Evolutionary conservation across 306 rosid species (phyloP).

Genomic region (Dryas alaskensis): DNA sequence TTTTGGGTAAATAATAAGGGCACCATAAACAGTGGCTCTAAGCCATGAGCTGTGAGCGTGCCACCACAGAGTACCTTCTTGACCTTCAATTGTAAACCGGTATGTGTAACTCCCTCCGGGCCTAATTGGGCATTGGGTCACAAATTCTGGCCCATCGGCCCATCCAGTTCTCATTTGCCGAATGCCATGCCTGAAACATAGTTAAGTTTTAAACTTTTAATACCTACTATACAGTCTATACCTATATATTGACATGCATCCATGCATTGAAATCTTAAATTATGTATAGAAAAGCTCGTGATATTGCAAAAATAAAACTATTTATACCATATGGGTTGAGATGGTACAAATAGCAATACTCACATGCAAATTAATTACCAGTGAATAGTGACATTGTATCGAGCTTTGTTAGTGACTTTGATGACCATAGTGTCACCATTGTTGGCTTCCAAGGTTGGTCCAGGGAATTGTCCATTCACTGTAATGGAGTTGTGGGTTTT

Average conservation of each 20-base stretch:
- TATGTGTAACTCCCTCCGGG: slow-evolving; percentile 85
- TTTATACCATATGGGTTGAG: no score
- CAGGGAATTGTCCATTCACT: slow-evolving; percentile 85
- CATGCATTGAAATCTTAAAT: no score
- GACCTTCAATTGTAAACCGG: slow-evolving; percentile 69
- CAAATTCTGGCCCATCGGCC: slow-evolving; percentile 97
- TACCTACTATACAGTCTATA: no score
- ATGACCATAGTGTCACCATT: slow-evolving; percentile 82
- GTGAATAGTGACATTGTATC: slow-evolving; percentile 78
- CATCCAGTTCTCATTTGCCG: slow-evolving; percentile 86
- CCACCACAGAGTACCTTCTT: slow-evolving; percentile 99
- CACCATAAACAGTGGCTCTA: slow-evolving; percentile 88
- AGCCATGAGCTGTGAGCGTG: slow-evolving; percentile 99
- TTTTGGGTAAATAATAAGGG: slow-evolving; percentile 70
- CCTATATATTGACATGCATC: no score
- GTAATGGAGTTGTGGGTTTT: slow-evolving; percentile 69
- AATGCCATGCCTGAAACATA: slow-evolving; percentile 69
- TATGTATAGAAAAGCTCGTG: no score
- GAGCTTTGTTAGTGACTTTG: slow-evolving; percentile 81
- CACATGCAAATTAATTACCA: slow-evolving; percentile 42
- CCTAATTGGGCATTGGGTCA: slow-evolving; percentile 93
- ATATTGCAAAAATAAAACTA: no score
- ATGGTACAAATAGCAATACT: not conserved
- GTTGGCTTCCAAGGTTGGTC: slow-evolving; percentile 81
- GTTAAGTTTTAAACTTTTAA: no score